A percentile compares a stretch with the other conserved stretches of the same genome.
Evolutionary conservation across 352 stramenopile genomes (phyloP).

Genomic region (Bremia lactucae): DNA sequence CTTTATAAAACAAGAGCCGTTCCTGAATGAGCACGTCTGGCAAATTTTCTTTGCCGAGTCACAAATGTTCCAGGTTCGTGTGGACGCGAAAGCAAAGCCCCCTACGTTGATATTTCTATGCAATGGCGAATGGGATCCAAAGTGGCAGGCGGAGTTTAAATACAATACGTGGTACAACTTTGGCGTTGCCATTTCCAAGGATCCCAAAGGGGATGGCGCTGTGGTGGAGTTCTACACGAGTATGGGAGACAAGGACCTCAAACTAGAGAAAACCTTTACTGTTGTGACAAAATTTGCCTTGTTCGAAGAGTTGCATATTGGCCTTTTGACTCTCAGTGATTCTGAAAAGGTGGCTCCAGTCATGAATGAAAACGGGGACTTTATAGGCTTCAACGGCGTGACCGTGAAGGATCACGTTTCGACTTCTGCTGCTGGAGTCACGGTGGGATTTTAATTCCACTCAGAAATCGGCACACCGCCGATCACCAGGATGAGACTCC

Average conservation of each 20-base stretch:
- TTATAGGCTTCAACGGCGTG: slow-evolving; percentile 43
- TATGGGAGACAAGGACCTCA: slow-evolving; percentile 17
- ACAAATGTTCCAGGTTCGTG: slow-evolving; percentile 31
- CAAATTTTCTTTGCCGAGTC: slow-evolving; percentile 37
- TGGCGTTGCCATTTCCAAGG: slow-evolving; percentile 23
- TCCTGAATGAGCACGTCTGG: slow-evolving; percentile 7
- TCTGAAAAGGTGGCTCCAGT: slow-evolving; percentile 28
- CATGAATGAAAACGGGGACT: slow-evolving; percentile 33
- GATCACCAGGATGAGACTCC: too few relatives aligned
- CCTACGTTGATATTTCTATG: slow-evolving; percentile 23
- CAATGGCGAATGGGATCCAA: slow-evolving; percentile 18
- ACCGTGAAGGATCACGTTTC: neutral
- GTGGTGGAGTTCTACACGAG: slow-evolving; percentile 36
- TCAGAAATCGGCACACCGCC: too few relatives aligned
- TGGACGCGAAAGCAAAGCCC: slow-evolving; percentile 23
- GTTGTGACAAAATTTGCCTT: slow-evolving; percentile 4
- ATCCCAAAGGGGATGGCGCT: slow-evolving; percentile 1
- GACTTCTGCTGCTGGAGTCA: too few relatives aligned
- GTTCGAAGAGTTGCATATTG: slow-evolving; percentile 34
- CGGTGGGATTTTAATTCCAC: too few relatives aligned
- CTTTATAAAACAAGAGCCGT: slow-evolving; percentile 5
- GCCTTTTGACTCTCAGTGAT: slow-evolving; percentile 37
- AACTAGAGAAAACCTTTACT: slow-evolving; percentile 16
- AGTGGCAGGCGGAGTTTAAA: slow-evolving; percentile 28
- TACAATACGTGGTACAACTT: slow-evolving; percentile 23